Base-by-base conservation (phyloP, 2,329 filamentous ascomycete genomes). In the Tolypocladium ophioglossoides region DNA sequence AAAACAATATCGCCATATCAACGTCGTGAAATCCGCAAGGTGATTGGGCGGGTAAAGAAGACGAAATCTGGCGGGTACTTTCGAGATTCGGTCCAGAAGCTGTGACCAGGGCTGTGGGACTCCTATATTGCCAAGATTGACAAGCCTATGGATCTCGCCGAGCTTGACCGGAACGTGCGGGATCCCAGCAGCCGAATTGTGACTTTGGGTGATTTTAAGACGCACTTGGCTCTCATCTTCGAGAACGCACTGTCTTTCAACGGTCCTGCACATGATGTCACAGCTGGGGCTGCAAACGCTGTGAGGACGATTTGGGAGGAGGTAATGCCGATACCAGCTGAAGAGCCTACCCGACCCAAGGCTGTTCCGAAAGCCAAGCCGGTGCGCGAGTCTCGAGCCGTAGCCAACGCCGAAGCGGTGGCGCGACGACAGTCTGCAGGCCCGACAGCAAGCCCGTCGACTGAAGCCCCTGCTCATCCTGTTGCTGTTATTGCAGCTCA, bases 221-320 rank as follows among this genome's bases (percentile, higher is more conserved):
- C 77, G 48, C 91, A 96, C 63, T 78, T 96, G 52, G 74, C 84
- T 35, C 77, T 91, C 53, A 86, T 99, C 67, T 82, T 92, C 58
- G 74, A 84, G 56, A 99, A 99, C 67, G 84, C 87, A 1, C 67
- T 86, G 39, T 73, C 75, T 0, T 99, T 96, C 79, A 99, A 99
- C 66, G 91, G 92, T 16, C 73, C 80, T 0, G 74, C 80, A 6
- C 91, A 97, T 64, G 73, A 81, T 0, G 83, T 97, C 50, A 87
- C 91, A 0, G 73, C 76, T 7, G 69, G 74, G 18, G 79, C 78
- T 16, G 71, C 70, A 48, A 65, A 65, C 46, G 79, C 85, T 53
- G 86, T 85, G 18, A 78, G 83, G 58, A 67, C 73, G 16, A 72
- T 82, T 14, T 74, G 79, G 64, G 63, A 69, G 18, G 73, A 77